These are phyloP conservation scores for Kwoniella mangroviensis DNA, from an alignment of 768 basidiomycete species.

Conservation along the genomic window DNA sequence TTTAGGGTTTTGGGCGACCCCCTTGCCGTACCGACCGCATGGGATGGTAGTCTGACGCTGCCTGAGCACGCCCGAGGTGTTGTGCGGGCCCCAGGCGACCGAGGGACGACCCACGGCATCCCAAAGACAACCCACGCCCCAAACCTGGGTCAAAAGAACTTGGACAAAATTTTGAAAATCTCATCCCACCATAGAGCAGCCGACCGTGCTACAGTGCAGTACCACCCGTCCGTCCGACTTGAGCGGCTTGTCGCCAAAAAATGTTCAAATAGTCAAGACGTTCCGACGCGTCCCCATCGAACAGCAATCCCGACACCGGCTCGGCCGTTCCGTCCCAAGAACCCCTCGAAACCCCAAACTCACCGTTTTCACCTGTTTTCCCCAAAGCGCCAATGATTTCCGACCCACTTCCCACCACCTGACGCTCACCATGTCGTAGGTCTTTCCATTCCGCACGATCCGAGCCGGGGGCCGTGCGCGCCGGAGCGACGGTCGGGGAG, in stretches of 20 bases:
- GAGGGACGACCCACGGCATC: no score
- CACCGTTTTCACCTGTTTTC: neutral
- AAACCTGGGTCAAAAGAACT: no score
- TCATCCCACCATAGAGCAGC: conserved; percentile 3
- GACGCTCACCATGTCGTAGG: neutral
- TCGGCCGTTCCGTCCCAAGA: neutral
- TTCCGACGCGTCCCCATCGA: neutral
- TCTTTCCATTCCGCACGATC: conserved; percentile 4
- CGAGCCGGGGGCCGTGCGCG: conserved; percentile 10
- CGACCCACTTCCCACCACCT: neutral
- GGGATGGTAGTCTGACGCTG: no score
- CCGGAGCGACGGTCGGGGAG: neutral
- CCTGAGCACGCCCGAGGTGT: no score
- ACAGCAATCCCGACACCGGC: neutral
- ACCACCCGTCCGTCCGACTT: conserved; percentile 8
- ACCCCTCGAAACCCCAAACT: conserved; percentile 1
- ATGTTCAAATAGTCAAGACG: conserved; percentile 1
- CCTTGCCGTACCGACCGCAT: no score
- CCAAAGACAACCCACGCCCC: no score
- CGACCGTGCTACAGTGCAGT: neutral
- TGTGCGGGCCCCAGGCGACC: no score
- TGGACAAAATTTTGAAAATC: conserved; percentile 45
- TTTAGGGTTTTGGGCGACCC: no score
- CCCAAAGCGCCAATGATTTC: conserved; percentile 9
- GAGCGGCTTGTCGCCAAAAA: neutral